Evolutionary conservation across 768 basidiomycete species (phyloP), one percentile per base, ranked within the genome.

Genomic region (Gloeostereum incarnatum): DNA sequence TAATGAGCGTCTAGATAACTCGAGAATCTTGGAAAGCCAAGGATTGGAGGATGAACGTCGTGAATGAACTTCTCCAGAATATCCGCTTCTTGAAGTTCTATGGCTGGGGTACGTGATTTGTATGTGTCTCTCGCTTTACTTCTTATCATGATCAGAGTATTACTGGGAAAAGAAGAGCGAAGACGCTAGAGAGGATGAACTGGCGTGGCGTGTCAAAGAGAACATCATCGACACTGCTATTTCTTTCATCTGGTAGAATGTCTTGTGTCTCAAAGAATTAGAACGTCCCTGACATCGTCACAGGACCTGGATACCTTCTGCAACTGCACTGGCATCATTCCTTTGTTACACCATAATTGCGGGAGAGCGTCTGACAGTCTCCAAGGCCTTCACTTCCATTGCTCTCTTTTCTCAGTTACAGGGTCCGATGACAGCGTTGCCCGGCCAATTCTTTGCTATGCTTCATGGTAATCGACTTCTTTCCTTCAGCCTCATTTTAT

Each of bases 351-450:
- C 85, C 6, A 57, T 81, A 16, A 61, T 86, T 30, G 81, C 76
- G 5, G 66, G 70, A 11, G 54, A 83, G 44, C 68, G 65, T 17
- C 56, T 90, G 14, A 88, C 85, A 0, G 81, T 89, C 3, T 78
- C 83, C 1, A 79, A 80, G 44, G 87, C 86, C 0, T 90, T 90
- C 59, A 86, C 86, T 0, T 71, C 86, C 0, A 70, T 90, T 16
- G 78, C 84, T 1, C 61, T 89, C 14, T 89, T 92, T 58, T 66
- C 74, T 2, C 74, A 82, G 53, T 60, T 89, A 3, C 78, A 82
- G 46, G 68, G 65, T 20, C 75, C 81, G 2, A 78, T 84, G 76
- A 71, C 73, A 4, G 66, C 65, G 11, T 58, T 84, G 31, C 81
- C 81, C 2, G 66, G 60, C 0, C 77, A 82, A 45, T 59, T 84